A percentile compares a stretch with the other conserved stretches of the same genome.
Evolutionary conservation across 495 filamentous ascomycete genomes (phyloP).

Genomic region (Trichoderma gamsii): DNA sequence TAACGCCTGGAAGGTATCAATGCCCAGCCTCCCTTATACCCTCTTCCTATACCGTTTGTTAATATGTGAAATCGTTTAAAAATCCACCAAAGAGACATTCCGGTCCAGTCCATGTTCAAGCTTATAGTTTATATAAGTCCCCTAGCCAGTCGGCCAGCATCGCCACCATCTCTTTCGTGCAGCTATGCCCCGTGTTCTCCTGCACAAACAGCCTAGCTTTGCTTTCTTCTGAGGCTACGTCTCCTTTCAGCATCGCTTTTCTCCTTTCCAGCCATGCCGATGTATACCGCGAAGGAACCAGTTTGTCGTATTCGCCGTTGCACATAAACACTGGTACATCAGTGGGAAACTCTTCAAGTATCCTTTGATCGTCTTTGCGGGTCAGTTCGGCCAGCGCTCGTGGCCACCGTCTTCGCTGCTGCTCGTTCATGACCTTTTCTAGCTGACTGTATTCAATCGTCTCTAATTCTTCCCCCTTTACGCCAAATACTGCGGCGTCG

Average conservation of each 20-base stretch:
- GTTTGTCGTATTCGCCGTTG: slow-evolving; percentile 18
- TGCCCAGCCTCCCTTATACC: too few relatives aligned
- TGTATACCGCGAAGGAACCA: slow-evolving; percentile 19
- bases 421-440: slow-evolving; percentile 17
- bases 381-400: slow-evolving; percentile 16
- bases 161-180: slow-evolving; percentile 21
- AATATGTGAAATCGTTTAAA: too few relatives aligned
- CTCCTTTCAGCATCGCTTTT: background rate
- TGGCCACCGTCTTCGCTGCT: slow-evolving; percentile 19
- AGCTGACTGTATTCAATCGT: slow-evolving; percentile 16
- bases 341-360: slow-evolving; percentile 19
- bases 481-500: slow-evolving; percentile 15
- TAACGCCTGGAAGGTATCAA: too few relatives aligned
- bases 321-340: slow-evolving; percentile 19
- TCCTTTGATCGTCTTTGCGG: slow-evolving; percentile 19
- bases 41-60: too few relatives aligned
- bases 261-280: slow-evolving; percentile 18
- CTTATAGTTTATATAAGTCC: background rate
- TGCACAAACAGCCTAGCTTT: slow-evolving; percentile 18
- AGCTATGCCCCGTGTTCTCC: slow-evolving; percentile 21
- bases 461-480: slow-evolving; percentile 13
- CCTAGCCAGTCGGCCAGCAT: slow-evolving; percentile 20
- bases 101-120: too few relatives aligned
- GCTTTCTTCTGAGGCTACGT: background rate
- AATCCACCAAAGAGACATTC: too few relatives aligned